Evolutionary conservation across 2,329 filamentous ascomycete genomes (phyloP), one percentile per base, ranked within the genome.

Genomic region (Aspergillus texensis): DNA sequence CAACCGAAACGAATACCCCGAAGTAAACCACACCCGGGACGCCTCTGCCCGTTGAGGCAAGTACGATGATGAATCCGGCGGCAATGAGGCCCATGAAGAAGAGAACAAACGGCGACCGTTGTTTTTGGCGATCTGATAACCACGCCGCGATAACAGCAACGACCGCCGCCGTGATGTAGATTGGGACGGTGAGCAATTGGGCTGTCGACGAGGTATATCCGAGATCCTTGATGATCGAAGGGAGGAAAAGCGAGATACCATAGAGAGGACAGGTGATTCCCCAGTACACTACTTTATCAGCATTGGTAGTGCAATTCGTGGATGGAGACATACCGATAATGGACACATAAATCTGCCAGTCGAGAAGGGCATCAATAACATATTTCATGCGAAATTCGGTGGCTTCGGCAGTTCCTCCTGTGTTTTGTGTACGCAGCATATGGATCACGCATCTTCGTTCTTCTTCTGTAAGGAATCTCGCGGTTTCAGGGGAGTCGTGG

Each of bases 61-160:
- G 71, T 43, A 77, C 76, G 80, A 88, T 85, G 30, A 85, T 78
- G 62, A 87, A 89, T 0, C 88, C 88, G 3, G 86, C 75, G 2
- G 85, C 76, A 74, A 88, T 87, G 58, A 84, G 69, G 21, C 78
- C 74, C 70, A 89, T 79, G 72, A 83, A 83, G 16, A 78, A 75
- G 14, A 89, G 74, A 56, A 89, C 82, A 63, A 87, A 89, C 0
- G 85, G 85, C n/a, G 77, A 79, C 34, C 78, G 72, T 70, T 85
- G 84, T 30, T 84, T 84, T 0, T 81, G 76, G 6, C 80, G 78
- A 67, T 90, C 88, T 0, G 88, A 88, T 79, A 87, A 68, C 66
- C 82, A 88, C 0, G 87, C 87, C 0, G 82, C 79, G 6, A 66
- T 53, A 6, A 82, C 70, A 4, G 78, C 74, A 3, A 81, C 70